Evolutionary conservation across 768 basidiomycete genomes (phyloP), one percentile per base, ranked within the genome.

Genomic region (Lactarius sp.): DNA sequence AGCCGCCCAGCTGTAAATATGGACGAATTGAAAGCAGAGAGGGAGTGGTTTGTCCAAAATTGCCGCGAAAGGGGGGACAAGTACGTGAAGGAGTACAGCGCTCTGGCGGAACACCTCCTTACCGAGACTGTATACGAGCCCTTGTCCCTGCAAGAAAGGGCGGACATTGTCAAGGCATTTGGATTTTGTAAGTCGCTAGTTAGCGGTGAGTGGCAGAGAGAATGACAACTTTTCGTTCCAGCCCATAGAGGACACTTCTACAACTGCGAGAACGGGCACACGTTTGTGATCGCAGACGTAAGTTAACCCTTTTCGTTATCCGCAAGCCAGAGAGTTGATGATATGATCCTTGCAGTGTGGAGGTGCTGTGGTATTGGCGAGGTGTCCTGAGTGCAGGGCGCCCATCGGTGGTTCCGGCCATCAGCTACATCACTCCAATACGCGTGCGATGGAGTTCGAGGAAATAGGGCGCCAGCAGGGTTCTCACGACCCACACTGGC

Each of bases 281-380:
- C 80, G 0, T 87, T 83, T 60, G 80, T 84, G 2, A 86, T 88
- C 39, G 73, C 70, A 0, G 81, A 86, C 70, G 83, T 86, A 61
- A 34, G 75, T 67, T 12, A 20, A 14, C 42, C 60, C 7, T 18
- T 0, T 6, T 49, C 14, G 2, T 14, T 41, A 27, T 37, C 7
- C 20, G 8, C 14, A 7, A n/a, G 61, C 22, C 61, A 65, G 64
- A 49, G n/a, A 27, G 50, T 37, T 59, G 8, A 57, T 39, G 20
- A 33, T 18, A 36, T 27, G 27, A 27, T 46, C 9, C 20, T 49
- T 22, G 12, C 61, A 86, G 84, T 87, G 85, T 56, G 85, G 85
- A 18, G 83, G 83, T 1, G 85, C 84, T 0, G 81, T 77, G 76
- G 20, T 81, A 67, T 62, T 50, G 1, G 71, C 80, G 5, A 68